These are phyloP conservation scores for Apodospora peruviana DNA, from an alignment of 495 filamentous ascomycete species.

Conservation along the genomic window DNA sequence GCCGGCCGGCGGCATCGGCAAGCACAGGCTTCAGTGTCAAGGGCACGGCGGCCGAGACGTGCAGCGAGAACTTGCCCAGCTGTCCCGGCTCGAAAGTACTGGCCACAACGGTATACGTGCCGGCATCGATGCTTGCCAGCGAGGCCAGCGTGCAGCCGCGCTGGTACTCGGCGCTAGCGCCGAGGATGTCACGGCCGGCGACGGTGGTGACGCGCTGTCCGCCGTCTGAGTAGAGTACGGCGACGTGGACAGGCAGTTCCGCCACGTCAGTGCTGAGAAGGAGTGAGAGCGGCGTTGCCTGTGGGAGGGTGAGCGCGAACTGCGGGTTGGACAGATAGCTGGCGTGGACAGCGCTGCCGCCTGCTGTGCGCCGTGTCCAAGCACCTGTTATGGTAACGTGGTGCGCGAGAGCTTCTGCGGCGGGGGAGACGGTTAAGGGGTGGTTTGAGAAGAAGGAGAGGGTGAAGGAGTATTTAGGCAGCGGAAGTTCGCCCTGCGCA, in stretches of 20 bases:
- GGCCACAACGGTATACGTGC: slow-evolving; percentile 79
- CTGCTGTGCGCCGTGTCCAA: slow-evolving; percentile 77
- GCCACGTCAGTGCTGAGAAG: slow-evolving; percentile 58
- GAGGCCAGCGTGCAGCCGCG: slow-evolving; percentile 69
- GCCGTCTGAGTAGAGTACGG: slow-evolving; percentile 64
- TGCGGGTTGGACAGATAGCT: slow-evolving; percentile 82
- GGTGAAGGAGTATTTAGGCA: slow-evolving; percentile 70
- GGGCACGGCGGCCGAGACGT: slow-evolving; percentile 55
- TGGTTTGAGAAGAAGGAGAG: slow-evolving; percentile 69
- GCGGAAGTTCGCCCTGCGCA: slow-evolving; percentile 68
- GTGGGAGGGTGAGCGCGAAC: slow-evolving; percentile 58
- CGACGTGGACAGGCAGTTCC: slow-evolving; percentile 72
- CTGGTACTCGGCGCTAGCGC: slow-evolving; percentile 77
- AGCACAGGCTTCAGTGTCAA: slow-evolving; percentile 51
- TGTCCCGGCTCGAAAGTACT: slow-evolving; percentile 82
- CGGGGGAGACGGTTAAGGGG: slow-evolving; percentile 53
- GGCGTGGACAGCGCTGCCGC: slow-evolving; percentile 72
- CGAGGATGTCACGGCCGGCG: slow-evolving; percentile 69
- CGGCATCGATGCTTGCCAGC: slow-evolving; percentile 49
- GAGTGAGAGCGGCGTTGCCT: slow-evolving; percentile 56
- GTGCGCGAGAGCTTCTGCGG: slow-evolving; percentile 53
- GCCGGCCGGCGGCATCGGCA: slow-evolving; percentile 62
- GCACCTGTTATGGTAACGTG: slow-evolving; percentile 46
- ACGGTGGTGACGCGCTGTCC: slow-evolving; percentile 65
- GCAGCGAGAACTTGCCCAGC: slow-evolving; percentile 67